Evolutionary conservation across 2,329 filamentous ascomycete genomes (phyloP).

Genomic region (Neospermospora avenae): DNA sequence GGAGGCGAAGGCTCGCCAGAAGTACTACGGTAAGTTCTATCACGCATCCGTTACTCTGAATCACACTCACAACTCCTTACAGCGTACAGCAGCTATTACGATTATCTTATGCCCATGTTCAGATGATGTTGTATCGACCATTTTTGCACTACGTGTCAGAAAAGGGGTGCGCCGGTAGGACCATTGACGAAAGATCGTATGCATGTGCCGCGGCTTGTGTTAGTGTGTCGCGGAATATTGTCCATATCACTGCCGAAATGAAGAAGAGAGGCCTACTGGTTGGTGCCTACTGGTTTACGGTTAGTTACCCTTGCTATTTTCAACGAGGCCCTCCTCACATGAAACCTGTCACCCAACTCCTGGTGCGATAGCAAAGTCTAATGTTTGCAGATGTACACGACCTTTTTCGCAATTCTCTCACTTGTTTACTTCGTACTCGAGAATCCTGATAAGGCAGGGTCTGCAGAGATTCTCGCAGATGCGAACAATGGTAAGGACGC

Average conservation of each 20-base stretch:
- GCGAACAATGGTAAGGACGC: constrained; percentile 82
- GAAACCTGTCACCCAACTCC: not conserved
- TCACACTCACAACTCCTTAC: constrained; percentile 22
- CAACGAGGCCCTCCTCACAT: not conserved
- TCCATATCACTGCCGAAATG: constrained; percentile 77
- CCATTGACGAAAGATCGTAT: constrained; percentile 73
- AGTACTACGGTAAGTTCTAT: constrained; percentile 64
- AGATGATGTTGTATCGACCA: constrained; percentile 78
- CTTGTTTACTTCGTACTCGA: constrained; percentile 77
- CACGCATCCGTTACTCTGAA: not conserved
- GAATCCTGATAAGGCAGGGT: constrained; percentile 71
- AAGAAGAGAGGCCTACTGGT: constrained; percentile 71
- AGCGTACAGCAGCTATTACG: constrained; percentile 70
- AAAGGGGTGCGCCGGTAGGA: constrained; percentile 50
- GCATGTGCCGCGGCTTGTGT: constrained; percentile 65
- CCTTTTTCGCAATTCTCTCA: constrained; percentile 77
- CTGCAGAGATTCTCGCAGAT: constrained; percentile 79
- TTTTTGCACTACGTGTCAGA: constrained; percentile 81
- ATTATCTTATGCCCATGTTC: constrained; percentile 78
- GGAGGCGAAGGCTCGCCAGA: constrained; percentile 73
- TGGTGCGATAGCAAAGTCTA: not conserved
- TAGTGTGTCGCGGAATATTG: constrained; percentile 63
- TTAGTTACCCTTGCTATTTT: constrained; percentile 1
- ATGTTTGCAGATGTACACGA: constrained; percentile 59
- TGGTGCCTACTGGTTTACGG: constrained; percentile 80